phyloP scores from a whole-genome alignment of 768 basidiomycete species.

The Panaeolus papilionaceus region DNA sequence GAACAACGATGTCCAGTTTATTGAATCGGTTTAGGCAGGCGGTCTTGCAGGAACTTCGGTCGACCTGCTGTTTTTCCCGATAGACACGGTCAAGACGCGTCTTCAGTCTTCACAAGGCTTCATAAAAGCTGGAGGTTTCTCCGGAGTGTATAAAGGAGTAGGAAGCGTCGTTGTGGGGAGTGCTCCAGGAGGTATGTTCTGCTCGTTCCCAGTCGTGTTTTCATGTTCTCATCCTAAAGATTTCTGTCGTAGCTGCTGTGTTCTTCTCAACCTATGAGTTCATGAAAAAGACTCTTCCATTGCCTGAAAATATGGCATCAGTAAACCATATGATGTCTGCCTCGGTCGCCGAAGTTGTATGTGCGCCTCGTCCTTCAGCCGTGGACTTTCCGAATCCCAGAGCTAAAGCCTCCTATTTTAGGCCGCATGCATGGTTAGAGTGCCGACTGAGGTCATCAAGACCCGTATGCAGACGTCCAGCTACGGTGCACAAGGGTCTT shows the following conservation, averaged over 20 bases:
- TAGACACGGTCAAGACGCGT: conserved; percentile 97
- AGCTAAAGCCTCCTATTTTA: conserved; percentile 33
- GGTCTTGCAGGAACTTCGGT: conserved; percentile 93
- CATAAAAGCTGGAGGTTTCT: conserved; percentile 82
- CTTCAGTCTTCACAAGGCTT: conserved; percentile 92
- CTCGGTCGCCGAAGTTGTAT: conserved; percentile 53
- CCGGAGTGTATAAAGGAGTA: conserved; percentile 90
- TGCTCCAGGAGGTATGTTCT: conserved; percentile 83
- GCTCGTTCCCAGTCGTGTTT: conserved; percentile 15
- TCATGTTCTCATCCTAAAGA: background rate
- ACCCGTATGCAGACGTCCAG: conserved; percentile 88
- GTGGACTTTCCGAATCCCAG: conserved; percentile 13
- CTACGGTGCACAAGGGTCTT: conserved; percentile 61
- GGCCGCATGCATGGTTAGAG: conserved; percentile 91
- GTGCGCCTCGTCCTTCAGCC: conserved; percentile 25
- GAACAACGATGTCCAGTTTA: conserved; percentile 25
- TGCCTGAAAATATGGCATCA: conserved; percentile 65
- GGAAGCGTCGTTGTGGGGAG: conserved; percentile 95
- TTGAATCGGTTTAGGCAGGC: conserved; percentile 66
- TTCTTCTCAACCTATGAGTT: conserved; percentile 97
- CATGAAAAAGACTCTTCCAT: conserved; percentile 77
- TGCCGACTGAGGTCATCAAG: conserved; percentile 97
- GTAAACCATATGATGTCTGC: conserved; percentile 55
- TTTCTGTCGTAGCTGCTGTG: conserved; percentile 70
- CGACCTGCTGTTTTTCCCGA: conserved; percentile 94